These are phyloP conservation scores for Elasticomyces elasticus DNA, from an alignment of 495 filamentous ascomycete genomes.

Conservation along the genomic window DNA sequence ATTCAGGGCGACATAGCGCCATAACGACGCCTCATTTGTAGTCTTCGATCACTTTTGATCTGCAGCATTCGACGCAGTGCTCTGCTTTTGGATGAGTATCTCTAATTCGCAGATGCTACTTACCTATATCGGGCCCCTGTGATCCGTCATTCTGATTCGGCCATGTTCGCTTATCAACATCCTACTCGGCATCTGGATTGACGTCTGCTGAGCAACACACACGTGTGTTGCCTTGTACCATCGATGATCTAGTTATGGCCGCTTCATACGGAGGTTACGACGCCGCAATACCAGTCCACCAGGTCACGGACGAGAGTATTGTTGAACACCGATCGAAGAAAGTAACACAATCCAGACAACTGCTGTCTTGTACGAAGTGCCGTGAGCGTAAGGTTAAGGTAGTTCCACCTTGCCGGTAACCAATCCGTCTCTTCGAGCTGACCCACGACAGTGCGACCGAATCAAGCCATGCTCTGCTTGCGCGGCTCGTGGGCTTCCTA, in stretches of 20 bases:
- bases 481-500: slow-evolving; percentile 38
- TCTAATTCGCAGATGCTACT: neutral
- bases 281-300: neutral
- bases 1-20: neutral
- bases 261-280: slow-evolving; percentile 4
- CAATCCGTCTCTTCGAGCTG: neutral
- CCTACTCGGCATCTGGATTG: neutral
- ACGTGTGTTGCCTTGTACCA: neutral
- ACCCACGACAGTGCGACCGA: slow-evolving; percentile 35
- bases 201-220: neutral
- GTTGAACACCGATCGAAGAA: slow-evolving; percentile 4
- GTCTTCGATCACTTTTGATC: neutral
- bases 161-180: slow-evolving; percentile 11
- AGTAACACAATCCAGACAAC: slow-evolving; percentile 25
- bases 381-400: slow-evolving; percentile 36
- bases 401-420: neutral
- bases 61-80: neutral
- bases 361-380: slow-evolving; percentile 35
- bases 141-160: neutral
- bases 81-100: neutral
- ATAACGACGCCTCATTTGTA: neutral
- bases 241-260: slow-evolving; percentile 1
- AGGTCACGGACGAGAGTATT: neutral
- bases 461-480: slow-evolving; percentile 41
- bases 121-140: neutral